Percentiles rank a stretch among this genome's conserved stretches.
Conservation (phyloP, 2,329 filamentous ascomycete species). For the Arachnomyces sp. region DNA sequence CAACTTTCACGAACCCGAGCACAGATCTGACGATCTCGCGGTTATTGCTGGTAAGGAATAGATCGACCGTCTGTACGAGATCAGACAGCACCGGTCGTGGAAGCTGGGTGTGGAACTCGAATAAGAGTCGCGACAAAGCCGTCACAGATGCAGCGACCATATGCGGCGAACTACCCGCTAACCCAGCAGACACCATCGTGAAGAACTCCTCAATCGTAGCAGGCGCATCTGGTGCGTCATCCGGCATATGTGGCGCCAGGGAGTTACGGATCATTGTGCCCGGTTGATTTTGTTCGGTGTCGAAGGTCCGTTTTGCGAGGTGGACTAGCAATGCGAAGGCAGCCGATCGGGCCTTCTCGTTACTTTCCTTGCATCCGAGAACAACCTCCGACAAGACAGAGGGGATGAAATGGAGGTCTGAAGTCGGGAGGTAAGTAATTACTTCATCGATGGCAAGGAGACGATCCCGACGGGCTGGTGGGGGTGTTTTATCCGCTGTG, state of each 20-base stretch:
- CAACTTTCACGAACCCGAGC: conserved; percentile 94
- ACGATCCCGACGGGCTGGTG: conserved; percentile 78
- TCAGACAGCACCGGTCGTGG: conserved; percentile 66
- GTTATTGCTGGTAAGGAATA: conserved; percentile 94
- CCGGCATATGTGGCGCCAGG: conserved; percentile 79
- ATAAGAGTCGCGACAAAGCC: conserved; percentile 84
- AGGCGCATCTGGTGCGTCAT: conserved; percentile 65
- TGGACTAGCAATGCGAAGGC: conserved; percentile 86
- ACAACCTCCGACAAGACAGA: conserved; percentile 88
- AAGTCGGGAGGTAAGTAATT: conserved; percentile 67
- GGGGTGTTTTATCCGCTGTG: conserved; percentile 75
- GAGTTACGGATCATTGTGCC: conserved; percentile 76
- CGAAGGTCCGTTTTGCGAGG: conserved; percentile 76
- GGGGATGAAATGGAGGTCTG: conserved; percentile 86
- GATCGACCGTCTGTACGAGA: conserved; percentile 86
- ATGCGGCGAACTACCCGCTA: conserved; percentile 86
- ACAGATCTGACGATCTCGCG: conserved; percentile 93
- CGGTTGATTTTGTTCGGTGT: conserved; percentile 45
- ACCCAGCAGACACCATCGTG: conserved; percentile 94
- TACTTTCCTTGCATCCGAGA: conserved; percentile 93
- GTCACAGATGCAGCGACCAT: conserved; percentile 98
- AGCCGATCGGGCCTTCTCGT: conserved; percentile 82
- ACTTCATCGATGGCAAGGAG: conserved; percentile 75
- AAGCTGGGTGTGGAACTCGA: conserved; percentile 72
- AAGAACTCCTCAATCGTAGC: conserved; percentile 92